Evolutionary conservation across 306 rosid genomes (phyloP).

Genomic region (Ochetophila trinervis): DNA sequence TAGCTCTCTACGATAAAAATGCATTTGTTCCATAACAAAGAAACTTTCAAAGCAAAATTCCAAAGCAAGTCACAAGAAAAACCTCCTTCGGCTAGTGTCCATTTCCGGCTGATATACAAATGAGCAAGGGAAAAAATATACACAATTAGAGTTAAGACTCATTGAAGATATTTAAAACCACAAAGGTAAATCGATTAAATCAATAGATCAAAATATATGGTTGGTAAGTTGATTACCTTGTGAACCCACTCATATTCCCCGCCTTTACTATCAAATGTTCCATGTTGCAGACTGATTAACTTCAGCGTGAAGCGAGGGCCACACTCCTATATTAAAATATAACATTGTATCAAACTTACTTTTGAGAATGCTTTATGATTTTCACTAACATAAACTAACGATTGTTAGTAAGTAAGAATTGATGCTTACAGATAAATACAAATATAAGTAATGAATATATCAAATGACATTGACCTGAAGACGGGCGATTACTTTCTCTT

Average conservation of each 20-base stretch:
- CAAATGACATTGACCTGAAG: conserved; percentile 63
- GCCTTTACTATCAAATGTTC: conserved; percentile 79
- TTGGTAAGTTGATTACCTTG: conserved; percentile 54
- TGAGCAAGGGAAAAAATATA: conserved; percentile 8
- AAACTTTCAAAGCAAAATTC: conserved; percentile 19
- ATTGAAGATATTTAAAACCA: not conserved
- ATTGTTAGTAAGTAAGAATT: too few relatives aligned
- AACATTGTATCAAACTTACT: not conserved
- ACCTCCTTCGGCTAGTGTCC: conserved; percentile 98
- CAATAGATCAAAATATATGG: conserved; percentile 6
- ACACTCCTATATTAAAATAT: conserved; percentile 57
- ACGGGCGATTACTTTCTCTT: conserved; percentile 56
- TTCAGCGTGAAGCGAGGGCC: conserved; percentile 93
- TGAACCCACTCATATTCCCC: conserved; percentile 98
- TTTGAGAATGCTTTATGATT: not conserved
- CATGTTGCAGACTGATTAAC: conserved; percentile 73
- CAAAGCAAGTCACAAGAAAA: conserved; percentile 60
- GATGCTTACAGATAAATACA: too few relatives aligned
- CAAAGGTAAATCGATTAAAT: not conserved
- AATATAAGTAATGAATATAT: not conserved
- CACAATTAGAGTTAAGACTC: not conserved
- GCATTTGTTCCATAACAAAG: conserved; percentile 15
- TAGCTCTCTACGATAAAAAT: conserved; percentile 11
- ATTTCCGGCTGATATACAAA: conserved; percentile 70
- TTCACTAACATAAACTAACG: too few relatives aligned